Percentiles rank a stretch among this genome's conserved stretches.
phyloP scores from a whole-genome alignment of 306 rosid species.

The Rosa chinensis region DNA sequence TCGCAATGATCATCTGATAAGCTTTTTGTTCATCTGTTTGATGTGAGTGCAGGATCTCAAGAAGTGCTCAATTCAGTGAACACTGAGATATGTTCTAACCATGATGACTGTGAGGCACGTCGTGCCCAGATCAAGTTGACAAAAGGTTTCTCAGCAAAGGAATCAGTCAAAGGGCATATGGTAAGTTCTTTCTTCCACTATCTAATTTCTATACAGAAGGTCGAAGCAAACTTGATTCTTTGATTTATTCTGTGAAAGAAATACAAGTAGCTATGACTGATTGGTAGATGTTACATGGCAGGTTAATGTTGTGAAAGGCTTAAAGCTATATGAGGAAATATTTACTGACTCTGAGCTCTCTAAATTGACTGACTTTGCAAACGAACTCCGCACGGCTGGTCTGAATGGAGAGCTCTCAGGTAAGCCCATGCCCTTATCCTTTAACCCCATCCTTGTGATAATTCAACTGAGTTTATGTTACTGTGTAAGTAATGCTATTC shows the following conservation, averaged over 20 bases:
- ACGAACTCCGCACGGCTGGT: conserved; percentile 76
- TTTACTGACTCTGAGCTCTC: conserved; percentile 71
- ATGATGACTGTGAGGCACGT: conserved; percentile 89
- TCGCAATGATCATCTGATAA: not conserved
- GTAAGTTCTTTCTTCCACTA: conserved; percentile 56
- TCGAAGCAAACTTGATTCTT: not conserved
- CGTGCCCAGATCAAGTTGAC: conserved; percentile 72
- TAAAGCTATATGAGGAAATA: conserved; percentile 78
- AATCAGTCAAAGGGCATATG: conserved; percentile 86
- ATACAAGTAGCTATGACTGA: conserved; percentile 27
- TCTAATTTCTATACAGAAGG: not conserved
- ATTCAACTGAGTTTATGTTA: not conserved
- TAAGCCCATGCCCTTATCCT: conserved; percentile 13
- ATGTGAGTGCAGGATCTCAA: conserved; percentile 65
- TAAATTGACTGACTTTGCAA: conserved; percentile 66
- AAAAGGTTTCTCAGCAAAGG: conserved; percentile 96
- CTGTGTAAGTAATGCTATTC: not conserved
- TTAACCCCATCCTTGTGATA: not conserved
- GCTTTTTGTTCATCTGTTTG: not conserved
- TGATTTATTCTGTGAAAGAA: not conserved
- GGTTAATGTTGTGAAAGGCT: conserved; percentile 98
- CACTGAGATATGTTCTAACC: conserved; percentile 64
- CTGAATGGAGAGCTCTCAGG: conserved; percentile 91
- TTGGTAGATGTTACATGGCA: conserved; percentile 43
- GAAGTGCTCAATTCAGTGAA: conserved; percentile 56